Evolutionary conservation across 441 rosid genomes (phyloP).

Genomic region (Flueggea neowawraea): DNA sequence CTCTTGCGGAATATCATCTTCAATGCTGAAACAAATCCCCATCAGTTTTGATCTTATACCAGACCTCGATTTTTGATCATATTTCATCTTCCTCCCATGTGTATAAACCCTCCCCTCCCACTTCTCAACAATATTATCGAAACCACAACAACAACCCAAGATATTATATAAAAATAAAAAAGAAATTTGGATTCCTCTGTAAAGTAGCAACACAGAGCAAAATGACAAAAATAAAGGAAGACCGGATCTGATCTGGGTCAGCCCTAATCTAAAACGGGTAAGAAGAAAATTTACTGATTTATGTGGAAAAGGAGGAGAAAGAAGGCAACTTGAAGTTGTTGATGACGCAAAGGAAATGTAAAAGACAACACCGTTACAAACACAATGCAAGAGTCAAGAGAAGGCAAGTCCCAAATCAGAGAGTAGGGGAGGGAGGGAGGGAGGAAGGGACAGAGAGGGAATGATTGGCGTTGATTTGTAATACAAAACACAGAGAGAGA

Average conservation of each 20-base stretch:
- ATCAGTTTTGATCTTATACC: constrained; percentile 34
- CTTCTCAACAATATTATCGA: neutral
- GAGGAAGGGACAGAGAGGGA: too few species aligned
- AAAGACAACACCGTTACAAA: too few species aligned
- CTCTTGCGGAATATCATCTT: constrained; percentile 29
- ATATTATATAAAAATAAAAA: neutral
- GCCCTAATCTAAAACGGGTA: constrained; percentile 14
- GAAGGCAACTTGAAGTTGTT: neutral
- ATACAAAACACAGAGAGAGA: constrained; percentile 11
- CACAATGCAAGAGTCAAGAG: neutral
- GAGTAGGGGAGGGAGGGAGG: neutral
- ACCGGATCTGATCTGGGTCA: constrained; percentile 21
- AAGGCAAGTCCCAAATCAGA: neutral
- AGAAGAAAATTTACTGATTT: constrained; percentile 8
- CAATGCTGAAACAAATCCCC: constrained; percentile 85
- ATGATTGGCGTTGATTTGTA: neutral
- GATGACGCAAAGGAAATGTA: too few species aligned
- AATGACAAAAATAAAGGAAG: neutral
- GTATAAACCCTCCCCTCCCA: neutral
- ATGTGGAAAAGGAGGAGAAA: constrained; percentile 1
- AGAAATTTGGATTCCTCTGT: neutral
- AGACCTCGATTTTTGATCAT: constrained; percentile 11
- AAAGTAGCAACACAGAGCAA: neutral
- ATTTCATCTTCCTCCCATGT: constrained; percentile 17
- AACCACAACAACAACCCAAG: neutral